These are phyloP conservation scores for Coemansia sp. DNA, from an alignment of 371 early-diverging fungal species.

Conservation along the genomic window DNA sequence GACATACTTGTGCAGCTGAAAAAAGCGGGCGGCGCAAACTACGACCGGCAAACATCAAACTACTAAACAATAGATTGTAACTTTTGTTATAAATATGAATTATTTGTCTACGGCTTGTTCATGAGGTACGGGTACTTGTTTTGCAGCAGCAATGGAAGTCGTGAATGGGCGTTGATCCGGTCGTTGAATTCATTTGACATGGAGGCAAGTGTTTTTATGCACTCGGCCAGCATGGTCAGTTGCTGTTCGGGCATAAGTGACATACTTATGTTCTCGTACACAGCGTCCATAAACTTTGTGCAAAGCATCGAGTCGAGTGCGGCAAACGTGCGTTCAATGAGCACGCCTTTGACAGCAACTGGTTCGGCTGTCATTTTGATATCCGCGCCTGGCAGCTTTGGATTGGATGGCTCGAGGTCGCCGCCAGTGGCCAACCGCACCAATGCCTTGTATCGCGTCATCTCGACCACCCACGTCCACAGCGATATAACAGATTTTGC, in stretches of 20 bases:
- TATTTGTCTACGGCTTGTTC: constrained; percentile 8
- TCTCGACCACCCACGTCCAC: constrained; percentile 53
- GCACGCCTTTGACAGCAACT: constrained; percentile 20
- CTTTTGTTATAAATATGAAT: too few species aligned
- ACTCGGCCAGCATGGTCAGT: constrained; percentile 32
- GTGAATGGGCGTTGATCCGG: constrained; percentile 21
- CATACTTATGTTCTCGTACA: constrained; percentile 14
- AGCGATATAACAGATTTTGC: constrained; percentile 28
- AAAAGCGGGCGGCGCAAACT: constrained; percentile 71
- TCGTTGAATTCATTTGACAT: constrained; percentile 27
- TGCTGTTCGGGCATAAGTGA: constrained; percentile 41
- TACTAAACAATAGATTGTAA: constrained; percentile 35
- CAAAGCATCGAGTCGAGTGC: constrained; percentile 25
- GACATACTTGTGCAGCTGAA: constrained; percentile 60
- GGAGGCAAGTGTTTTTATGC: constrained; percentile 17
- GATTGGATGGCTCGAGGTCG: constrained; percentile 1
- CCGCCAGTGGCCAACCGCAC: constrained; percentile 33
- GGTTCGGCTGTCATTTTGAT: constrained; percentile 24
- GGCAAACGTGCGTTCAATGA: constrained; percentile 35
- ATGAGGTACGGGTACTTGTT: constrained; percentile 38
- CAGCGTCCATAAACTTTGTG: constrained; percentile 20
- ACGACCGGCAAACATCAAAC: constrained; percentile 61
- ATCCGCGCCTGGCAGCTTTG: constrained; percentile 18
- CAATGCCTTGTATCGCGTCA: constrained; percentile 37
- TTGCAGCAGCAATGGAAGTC: constrained; percentile 24